Evolutionary conservation across 2,329 filamentous ascomycete species (phyloP).

Genomic region (Xylariaceae sp.): DNA sequence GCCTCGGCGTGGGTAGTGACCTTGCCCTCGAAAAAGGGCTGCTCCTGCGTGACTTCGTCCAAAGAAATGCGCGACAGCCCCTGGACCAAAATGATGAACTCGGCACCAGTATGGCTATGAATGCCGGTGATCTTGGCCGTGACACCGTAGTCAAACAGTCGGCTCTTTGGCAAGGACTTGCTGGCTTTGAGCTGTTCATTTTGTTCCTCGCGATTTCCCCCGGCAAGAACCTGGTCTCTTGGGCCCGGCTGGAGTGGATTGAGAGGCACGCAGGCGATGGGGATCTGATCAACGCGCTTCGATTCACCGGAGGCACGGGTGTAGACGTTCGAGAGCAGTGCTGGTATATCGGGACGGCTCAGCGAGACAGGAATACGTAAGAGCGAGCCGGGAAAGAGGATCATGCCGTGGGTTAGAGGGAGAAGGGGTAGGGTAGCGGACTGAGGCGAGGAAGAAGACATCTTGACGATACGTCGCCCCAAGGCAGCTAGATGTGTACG

Average conservation of each 20-base stretch:
- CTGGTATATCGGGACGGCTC: conserved; percentile 78
- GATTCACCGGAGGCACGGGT: conserved; percentile 66
- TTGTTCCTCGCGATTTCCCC: conserved; percentile 53
- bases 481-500: not conserved
- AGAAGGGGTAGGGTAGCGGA: conserved; percentile 64
- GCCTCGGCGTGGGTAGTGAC: conserved; percentile 43
- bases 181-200: conserved; percentile 45
- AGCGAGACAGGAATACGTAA: conserved; percentile 76
- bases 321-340: conserved; percentile 80
- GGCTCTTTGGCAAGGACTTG: conserved; percentile 56
- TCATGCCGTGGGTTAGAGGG: conserved; percentile 70
- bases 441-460: conserved; percentile 29
- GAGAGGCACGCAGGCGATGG: conserved; percentile 83
- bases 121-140: conserved; percentile 73
- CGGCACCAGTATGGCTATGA: conserved; percentile 66
- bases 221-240: conserved; percentile 70
- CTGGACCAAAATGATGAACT: conserved; percentile 82
- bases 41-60: conserved; percentile 67
- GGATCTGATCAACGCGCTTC: conserved; percentile 60
- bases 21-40: conserved; percentile 80
- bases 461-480: conserved; percentile 17
- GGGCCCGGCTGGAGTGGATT: conserved; percentile 67
- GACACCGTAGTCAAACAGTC: conserved; percentile 79
- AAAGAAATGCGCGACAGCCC: conserved; percentile 72
- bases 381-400: conserved; percentile 80